A percentile compares a stretch with the other conserved stretches of the same genome.
Evolutionary conservation across 2,329 filamentous ascomycete genomes (phyloP).

Genomic region (Ceratocystis cubensis): DNA sequence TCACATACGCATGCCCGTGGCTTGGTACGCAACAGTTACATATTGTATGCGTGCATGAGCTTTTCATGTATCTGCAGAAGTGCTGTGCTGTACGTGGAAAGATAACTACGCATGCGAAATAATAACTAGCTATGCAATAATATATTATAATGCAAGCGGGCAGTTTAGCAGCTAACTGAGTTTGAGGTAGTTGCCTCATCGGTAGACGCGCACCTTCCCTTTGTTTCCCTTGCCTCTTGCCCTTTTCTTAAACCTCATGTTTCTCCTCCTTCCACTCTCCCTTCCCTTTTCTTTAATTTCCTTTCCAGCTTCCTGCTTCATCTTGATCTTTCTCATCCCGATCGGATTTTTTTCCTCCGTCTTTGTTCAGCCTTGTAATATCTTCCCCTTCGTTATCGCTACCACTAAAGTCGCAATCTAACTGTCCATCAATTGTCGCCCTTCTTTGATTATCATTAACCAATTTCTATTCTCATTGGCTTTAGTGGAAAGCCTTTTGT

Average conservation of each 20-base stretch:
- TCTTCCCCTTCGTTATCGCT: too few relatives aligned
- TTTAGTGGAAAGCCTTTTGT: too few relatives aligned
- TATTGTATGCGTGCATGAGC: too few relatives aligned
- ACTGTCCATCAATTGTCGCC: too few relatives aligned
- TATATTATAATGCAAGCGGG: not conserved
- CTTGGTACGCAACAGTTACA: too few relatives aligned
- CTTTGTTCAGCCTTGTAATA: not conserved
- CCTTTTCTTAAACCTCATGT: not conserved
- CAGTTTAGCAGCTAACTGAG: not conserved
- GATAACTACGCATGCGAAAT: not conserved
- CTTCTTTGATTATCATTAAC: too few relatives aligned
- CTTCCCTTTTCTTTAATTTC: not conserved
- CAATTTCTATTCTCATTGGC: too few relatives aligned
- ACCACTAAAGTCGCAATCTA: too few relatives aligned
- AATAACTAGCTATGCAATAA: not conserved
- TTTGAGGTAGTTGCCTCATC: not conserved
- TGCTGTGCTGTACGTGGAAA: too few relatives aligned
- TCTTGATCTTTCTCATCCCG: not conserved
- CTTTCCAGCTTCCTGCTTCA: not conserved
- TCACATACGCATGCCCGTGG: too few relatives aligned
- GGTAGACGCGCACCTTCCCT: constrained; percentile 9
- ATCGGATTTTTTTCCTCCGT: not conserved
- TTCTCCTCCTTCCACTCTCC: not conserved
- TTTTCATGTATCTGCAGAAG: too few relatives aligned
- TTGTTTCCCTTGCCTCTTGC: constrained; percentile 4